A percentile compares a stretch with the other conserved stretches of the same genome.
Evolutionary conservation across 2,329 filamentous ascomycete species (phyloP).

Genomic region (Alternaria atra): DNA sequence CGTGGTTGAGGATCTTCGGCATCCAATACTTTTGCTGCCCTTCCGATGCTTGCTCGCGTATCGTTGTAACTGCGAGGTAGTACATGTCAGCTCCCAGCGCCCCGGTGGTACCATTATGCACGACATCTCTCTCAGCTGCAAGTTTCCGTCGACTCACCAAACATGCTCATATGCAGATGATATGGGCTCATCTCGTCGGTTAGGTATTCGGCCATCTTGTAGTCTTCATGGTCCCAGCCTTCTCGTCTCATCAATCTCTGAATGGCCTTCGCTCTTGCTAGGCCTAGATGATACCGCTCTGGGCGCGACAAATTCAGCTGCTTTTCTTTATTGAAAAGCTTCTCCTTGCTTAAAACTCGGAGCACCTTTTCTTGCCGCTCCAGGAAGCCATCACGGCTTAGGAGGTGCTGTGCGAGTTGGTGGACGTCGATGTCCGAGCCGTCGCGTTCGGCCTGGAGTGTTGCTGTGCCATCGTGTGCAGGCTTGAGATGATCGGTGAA

Average conservation of each 20-base stretch:
- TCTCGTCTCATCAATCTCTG: constrained; percentile 57
- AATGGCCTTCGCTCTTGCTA: constrained; percentile 62
- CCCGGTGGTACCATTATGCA: constrained; percentile 26
- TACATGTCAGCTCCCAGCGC: constrained; percentile 26
- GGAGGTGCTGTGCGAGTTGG: constrained; percentile 58
- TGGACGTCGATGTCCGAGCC: constrained; percentile 56
- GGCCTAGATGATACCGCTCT: constrained; percentile 62
- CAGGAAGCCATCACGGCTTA: constrained; percentile 59
- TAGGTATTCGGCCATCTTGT: constrained; percentile 62
- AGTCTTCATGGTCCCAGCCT: constrained; percentile 60
- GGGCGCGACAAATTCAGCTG: constrained; percentile 62
- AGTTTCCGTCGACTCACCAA: constrained; percentile 45
- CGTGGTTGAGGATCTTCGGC: constrained; percentile 59
- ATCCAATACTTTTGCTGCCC: constrained; percentile 60
- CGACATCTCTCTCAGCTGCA: constrained; percentile 9
- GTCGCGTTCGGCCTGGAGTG: constrained; percentile 57
- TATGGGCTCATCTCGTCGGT: constrained; percentile 64
- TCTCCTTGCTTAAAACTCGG: constrained; percentile 56
- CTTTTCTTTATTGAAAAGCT: constrained; percentile 60
- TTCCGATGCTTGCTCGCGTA: constrained; percentile 60
- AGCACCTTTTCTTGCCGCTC: constrained; percentile 59
- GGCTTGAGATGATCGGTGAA: constrained; percentile 61
- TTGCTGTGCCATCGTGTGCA: constrained; percentile 56
- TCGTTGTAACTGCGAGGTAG: constrained; percentile 51
- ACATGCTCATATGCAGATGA: constrained; percentile 62